phyloP scores from a whole-genome alignment of 176 grass and related monocot species.

The Themeda triandra region DNA sequence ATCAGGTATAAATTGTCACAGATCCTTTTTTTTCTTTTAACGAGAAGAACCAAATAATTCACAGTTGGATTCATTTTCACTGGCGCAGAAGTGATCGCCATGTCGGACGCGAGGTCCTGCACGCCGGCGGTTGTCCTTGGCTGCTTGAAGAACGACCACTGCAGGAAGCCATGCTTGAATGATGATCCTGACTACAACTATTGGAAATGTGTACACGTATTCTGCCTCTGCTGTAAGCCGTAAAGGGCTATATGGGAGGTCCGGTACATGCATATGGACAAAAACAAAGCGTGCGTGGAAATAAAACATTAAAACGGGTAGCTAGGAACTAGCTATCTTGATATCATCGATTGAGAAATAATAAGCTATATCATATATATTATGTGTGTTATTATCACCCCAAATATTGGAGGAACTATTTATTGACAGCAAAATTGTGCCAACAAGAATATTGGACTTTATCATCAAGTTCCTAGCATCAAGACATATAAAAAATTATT shows the following conservation, averaged over 20 bases:
- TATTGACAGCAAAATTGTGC: not conserved
- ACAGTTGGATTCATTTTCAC: not conserved
- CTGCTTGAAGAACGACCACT: not conserved
- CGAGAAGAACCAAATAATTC: not conserved
- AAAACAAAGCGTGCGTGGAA: too few species aligned
- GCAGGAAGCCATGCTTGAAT: not conserved
- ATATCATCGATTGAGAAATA: not conserved
- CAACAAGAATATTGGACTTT: not conserved
- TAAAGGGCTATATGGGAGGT: too few species aligned
- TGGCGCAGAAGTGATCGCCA: not conserved
- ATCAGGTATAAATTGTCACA: not conserved
- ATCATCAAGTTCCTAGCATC: not conserved
- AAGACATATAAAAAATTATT: not conserved
- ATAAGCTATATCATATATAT: not conserved
- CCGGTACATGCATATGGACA: too few species aligned
- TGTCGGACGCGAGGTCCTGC: not conserved
- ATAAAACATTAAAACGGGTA: too few species aligned
- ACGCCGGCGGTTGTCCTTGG: not conserved
- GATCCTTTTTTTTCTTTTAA: not conserved
- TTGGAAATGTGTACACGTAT: not conserved
- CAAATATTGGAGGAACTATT: not conserved
- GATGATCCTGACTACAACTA: not conserved
- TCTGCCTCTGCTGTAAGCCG: not conserved
- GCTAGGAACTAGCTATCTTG: not conserved
- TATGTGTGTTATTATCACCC: not conserved